phyloP scores from a whole-genome alignment of 768 basidiomycete genomes.

The Favolaschia claudopus region DNA sequence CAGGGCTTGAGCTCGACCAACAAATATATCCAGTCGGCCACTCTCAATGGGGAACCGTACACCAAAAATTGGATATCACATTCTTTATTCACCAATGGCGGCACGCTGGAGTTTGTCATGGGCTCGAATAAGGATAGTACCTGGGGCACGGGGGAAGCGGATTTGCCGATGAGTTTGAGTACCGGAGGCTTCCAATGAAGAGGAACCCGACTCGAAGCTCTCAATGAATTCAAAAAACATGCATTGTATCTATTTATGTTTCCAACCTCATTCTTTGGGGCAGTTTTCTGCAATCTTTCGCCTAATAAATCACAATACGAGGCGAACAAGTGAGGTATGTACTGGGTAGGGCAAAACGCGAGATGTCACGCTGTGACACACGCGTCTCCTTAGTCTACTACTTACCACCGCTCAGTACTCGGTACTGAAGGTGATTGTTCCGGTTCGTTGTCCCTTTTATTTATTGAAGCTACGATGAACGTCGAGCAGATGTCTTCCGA shows the following conservation, averaged over 20 bases:
- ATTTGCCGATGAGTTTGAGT: constrained; percentile 18
- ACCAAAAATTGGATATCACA: constrained; percentile 22
- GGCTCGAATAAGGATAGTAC: constrained; percentile 13
- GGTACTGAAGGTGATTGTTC: too few relatives aligned
- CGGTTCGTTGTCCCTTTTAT: too few relatives aligned
- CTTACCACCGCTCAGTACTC: too few relatives aligned
- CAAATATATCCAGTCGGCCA: constrained; percentile 23
- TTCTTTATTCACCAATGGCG: constrained; percentile 3
- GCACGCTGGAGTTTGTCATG: constrained; percentile 11
- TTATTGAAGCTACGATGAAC: too few relatives aligned
- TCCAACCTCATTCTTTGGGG: too few relatives aligned
- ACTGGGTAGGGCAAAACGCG: too few relatives aligned
- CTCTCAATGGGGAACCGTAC: constrained; percentile 14
- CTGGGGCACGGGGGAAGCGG: constrained; percentile 10
- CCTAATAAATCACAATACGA: too few relatives aligned
- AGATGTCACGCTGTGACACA: too few relatives aligned
- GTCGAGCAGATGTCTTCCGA: too few relatives aligned
- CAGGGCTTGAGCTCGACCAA: constrained; percentile 5
- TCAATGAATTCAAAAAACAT: neutral
- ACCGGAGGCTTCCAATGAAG: constrained; percentile 12
- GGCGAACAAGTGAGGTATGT: too few relatives aligned
- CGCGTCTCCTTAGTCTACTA: too few relatives aligned
- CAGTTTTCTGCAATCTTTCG: too few relatives aligned
- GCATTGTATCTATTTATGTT: neutral
- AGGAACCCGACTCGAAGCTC: neutral